Conservation (phyloP, 2,329 filamentous ascomycete species). For the Cordyceps cicadae region DNA sequence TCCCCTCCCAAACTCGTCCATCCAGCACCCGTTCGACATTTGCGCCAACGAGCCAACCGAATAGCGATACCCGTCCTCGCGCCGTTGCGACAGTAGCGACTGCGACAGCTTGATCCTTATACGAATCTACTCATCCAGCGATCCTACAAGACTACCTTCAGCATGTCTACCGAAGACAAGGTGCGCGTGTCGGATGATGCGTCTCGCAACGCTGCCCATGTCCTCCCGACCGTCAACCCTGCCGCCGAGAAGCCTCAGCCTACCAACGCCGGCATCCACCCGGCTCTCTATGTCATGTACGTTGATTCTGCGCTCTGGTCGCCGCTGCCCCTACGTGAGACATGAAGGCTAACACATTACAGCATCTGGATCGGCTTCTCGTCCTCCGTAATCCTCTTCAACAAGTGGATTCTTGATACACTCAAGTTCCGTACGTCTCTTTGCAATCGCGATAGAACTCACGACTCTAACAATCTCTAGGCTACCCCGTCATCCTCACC, state of each 20-base stretch:
- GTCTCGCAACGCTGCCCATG: constrained; percentile 42
- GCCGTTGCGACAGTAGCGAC: neutral
- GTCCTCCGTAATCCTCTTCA: constrained; percentile 94
- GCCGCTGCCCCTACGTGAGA: constrained; percentile 12
- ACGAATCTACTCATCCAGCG: neutral
- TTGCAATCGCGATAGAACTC: constrained; percentile 67
- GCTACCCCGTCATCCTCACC: constrained; percentile 72
- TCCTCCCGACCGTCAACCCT: constrained; percentile 75
- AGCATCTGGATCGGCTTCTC: constrained; percentile 90
- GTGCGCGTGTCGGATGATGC: constrained; percentile 11
- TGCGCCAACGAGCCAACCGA: neutral
- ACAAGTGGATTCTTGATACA: constrained; percentile 94
- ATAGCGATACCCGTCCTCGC: neutral
- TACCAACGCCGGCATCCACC: constrained; percentile 59
- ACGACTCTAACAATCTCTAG: constrained; percentile 56
- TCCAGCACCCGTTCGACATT: neutral
- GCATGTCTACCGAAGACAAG: constrained; percentile 15
- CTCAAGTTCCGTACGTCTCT: constrained; percentile 56
- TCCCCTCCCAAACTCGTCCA: neutral
- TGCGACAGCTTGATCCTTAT: neutral
- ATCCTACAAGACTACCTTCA: neutral
- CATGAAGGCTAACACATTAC: constrained; percentile 11
- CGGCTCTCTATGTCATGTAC: constrained; percentile 75
- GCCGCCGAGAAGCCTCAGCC: constrained; percentile 62
- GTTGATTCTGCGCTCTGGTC: constrained; percentile 20